These are phyloP conservation scores for Pleomassaria siparia DNA, from an alignment of 2,329 filamentous ascomycete genomes.

Conservation along the genomic window DNA sequence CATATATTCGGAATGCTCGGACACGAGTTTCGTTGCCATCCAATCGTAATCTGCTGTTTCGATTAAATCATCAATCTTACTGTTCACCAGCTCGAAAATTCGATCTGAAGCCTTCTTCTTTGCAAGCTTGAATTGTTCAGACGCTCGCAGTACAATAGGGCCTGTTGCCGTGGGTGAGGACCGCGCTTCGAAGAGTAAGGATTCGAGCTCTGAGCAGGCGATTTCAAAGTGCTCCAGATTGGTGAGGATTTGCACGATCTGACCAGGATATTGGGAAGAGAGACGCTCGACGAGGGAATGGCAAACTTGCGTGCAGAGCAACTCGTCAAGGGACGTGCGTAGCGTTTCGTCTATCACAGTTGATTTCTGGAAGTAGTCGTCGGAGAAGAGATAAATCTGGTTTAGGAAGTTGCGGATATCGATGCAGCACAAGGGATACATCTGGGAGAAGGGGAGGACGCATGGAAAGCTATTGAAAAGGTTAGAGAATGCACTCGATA, in stretches of 20 bases:
- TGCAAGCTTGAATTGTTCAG: conserved; percentile 80
- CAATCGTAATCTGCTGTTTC: conserved; percentile 98
- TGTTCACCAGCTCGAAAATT: conserved; percentile 98
- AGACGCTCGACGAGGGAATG: conserved; percentile 84
- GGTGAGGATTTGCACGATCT: conserved; percentile 97
- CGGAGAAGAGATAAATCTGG: conserved; percentile 96
- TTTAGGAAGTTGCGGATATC: conserved; percentile 97
- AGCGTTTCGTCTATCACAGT: conserved; percentile 89
- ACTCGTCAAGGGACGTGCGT: conserved; percentile 86
- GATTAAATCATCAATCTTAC: conserved; percentile 95
- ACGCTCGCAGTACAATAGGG: conserved; percentile 77
- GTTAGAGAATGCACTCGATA: conserved; percentile 16
- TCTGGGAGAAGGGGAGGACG: conserved; percentile 96
- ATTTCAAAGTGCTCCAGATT: conserved; percentile 97
- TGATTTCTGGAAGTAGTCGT: conserved; percentile 91
- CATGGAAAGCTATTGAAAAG: conserved; percentile 71
- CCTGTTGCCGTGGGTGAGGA: conserved; percentile 80
- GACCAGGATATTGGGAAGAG: conserved; percentile 89
- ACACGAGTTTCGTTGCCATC: conserved; percentile 63
- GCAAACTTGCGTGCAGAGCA: conserved; percentile 92
- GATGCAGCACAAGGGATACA: conserved; percentile 98
- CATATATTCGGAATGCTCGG: conserved; percentile 89
- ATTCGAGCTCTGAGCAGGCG: conserved; percentile 86
- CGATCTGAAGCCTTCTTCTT: conserved; percentile 97
- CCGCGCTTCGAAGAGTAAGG: conserved; percentile 79